Evolutionary conservation across 164 flowering plant species (phyloP).

Genomic region (Berberis vulgaris): DNA sequence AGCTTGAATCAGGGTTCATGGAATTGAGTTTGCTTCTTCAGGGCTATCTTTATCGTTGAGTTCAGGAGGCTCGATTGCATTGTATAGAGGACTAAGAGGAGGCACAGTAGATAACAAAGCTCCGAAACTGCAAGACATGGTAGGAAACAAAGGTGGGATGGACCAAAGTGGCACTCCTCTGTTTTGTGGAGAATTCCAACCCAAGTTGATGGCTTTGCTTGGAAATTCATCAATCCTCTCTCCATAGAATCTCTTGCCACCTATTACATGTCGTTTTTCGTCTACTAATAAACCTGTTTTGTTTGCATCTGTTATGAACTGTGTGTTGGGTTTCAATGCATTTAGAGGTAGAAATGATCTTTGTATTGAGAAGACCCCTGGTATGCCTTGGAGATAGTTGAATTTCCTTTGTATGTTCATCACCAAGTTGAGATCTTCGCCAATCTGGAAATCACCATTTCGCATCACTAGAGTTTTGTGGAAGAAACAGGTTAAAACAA

Average conservation of each 20-base stretch:
- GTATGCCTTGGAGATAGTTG: slow-evolving; percentile 61
- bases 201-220: slow-evolving; percentile 38
- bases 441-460: slow-evolving; percentile 24
- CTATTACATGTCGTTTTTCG: slow-evolving; percentile 19
- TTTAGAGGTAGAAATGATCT: slow-evolving; percentile 41
- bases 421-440: slow-evolving; percentile 66
- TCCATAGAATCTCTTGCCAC: slow-evolving; percentile 32
- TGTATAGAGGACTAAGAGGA: slow-evolving; percentile 12
- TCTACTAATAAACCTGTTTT: slow-evolving; percentile 13
- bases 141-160: slow-evolving; percentile 44
- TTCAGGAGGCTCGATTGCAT: slow-evolving; percentile 4
- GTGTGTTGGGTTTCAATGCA: slow-evolving; percentile 17
- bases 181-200: slow-evolving; percentile 44
- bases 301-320: slow-evolving; percentile 6
- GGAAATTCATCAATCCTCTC: slow-evolving; percentile 20
- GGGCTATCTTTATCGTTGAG: background rate
- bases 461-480: background rate
- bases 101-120: slow-evolving; percentile 33
- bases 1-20: slow-evolving; percentile 10
- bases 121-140: slow-evolving; percentile 38
- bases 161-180: slow-evolving; percentile 25
- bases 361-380: slow-evolving; percentile 49
- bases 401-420: slow-evolving; percentile 64
- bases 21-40: slow-evolving; percentile 2
- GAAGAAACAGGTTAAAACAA: background rate